Evolutionary conservation across 192 early-diverging fungal genomes (phyloP).

Genomic region (Podila clonocystis): DNA sequence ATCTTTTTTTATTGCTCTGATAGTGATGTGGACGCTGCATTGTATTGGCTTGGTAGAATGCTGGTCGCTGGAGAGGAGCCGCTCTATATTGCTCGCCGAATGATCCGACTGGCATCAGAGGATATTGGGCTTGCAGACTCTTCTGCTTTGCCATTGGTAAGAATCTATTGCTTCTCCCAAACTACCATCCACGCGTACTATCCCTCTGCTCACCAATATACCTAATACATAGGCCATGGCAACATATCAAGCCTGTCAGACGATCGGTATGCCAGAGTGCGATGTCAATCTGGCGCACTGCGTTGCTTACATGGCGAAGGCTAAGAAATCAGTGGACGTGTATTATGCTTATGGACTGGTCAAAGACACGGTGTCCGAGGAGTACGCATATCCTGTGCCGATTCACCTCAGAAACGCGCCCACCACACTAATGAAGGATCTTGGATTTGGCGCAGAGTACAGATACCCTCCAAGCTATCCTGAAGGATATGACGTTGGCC

Average conservation of each 20-base stretch:
- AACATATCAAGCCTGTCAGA: conserved; percentile 85
- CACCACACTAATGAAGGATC: conserved; percentile 78
- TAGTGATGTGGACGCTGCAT: conserved; percentile 77
- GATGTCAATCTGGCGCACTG: conserved; percentile 85
- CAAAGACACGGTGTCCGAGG: conserved; percentile 66
- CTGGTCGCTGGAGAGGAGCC: conserved; percentile 91
- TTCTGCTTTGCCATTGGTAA: conserved; percentile 74
- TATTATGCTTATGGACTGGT: conserved; percentile 81
- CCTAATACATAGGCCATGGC: conserved; percentile 64
- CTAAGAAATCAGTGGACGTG: conserved; percentile 83
- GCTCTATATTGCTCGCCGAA: conserved; percentile 72
- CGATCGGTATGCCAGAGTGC: conserved; percentile 94
- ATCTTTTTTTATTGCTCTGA: not conserved
- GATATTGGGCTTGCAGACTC: conserved; percentile 91
- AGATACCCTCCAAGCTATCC: conserved; percentile 86
- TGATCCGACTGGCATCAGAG: conserved; percentile 86
- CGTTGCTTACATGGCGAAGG: conserved; percentile 79
- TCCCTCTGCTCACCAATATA: too few relatives aligned
- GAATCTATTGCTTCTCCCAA: not conserved
- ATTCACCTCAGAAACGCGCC: conserved; percentile 88
- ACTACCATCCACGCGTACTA: too few relatives aligned
- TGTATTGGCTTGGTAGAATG: conserved; percentile 95
- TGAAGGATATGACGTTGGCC: conserved; percentile 68
- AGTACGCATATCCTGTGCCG: conserved; percentile 83
- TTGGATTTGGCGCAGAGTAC: conserved; percentile 84